phyloP scores from a whole-genome alignment of 139 green algal genomes.

The Tetradesmus lagerheimii region DNA sequence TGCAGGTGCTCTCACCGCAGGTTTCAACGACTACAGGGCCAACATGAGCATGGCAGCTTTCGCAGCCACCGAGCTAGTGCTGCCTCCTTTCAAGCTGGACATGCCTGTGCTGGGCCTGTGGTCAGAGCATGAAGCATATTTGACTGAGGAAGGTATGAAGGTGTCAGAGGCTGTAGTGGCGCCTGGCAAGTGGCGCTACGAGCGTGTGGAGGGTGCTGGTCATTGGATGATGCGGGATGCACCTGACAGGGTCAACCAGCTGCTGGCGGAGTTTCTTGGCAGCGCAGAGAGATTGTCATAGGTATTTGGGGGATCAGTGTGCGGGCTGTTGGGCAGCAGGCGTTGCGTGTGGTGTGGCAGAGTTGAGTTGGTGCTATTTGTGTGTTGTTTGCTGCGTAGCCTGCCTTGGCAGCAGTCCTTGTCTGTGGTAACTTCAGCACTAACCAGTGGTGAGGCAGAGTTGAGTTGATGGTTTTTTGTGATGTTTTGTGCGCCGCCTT shows the following conservation, averaged over 20 bases:
- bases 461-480: no score
- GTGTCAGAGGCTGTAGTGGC: not conserved
- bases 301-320: no score
- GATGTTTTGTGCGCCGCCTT: no score
- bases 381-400: no score
- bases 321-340: no score
- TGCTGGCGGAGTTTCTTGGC: not conserved
- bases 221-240: slow-evolving; percentile 11
- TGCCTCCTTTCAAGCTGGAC: not conserved
- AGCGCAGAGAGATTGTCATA: no score
- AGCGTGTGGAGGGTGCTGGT: not conserved
- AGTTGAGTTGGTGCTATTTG: no score
- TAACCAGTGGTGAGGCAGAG: no score
- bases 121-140: not conserved
- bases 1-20: slow-evolving; percentile 12
- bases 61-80: not conserved
- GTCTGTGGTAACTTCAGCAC: no score
- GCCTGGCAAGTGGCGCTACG: not conserved
- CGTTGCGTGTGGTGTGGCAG: no score
- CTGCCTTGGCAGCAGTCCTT: no score
- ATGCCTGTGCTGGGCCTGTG: slow-evolving; percentile 10
- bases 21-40: not conserved
- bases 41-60: not conserved
- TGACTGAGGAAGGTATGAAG: not conserved
- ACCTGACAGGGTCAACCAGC: not conserved